Percentiles rank a stretch among this genome's conserved stretches.
Evolutionary conservation across 108 stramenopile species (phyloP).

Genomic region (Cyclotella choctawhatcheeana): DNA sequence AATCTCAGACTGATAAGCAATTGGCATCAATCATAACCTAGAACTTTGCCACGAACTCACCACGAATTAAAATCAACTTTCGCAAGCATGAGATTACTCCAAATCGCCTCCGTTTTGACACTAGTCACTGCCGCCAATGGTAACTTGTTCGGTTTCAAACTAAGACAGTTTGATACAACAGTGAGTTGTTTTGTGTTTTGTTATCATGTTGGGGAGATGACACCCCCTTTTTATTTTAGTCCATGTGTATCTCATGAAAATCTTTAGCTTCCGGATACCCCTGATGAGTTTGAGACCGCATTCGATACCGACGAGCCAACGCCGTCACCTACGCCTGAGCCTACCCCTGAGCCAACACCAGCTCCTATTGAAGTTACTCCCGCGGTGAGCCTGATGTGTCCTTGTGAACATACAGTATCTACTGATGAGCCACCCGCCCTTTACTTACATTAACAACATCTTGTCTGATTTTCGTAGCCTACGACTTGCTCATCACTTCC

Average conservation of each 20-base stretch:
- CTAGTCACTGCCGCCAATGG: too few species aligned
- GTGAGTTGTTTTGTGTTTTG: neutral
- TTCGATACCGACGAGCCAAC: too few species aligned
- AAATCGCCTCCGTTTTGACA: too few species aligned
- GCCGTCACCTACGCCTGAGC: neutral
- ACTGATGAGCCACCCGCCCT: neutral
- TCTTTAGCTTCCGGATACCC: too few species aligned
- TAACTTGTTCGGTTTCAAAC: neutral
- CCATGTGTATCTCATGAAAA: too few species aligned
- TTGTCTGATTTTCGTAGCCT: neutral
- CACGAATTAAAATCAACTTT: conserved; percentile 2
- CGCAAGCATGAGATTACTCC: neutral
- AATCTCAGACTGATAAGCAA: neutral
- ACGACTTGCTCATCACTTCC: neutral
- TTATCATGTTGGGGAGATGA: too few species aligned
- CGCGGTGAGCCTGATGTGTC: neutral
- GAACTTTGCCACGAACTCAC: neutral
- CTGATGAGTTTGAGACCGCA: too few species aligned
- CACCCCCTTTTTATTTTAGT: too few species aligned
- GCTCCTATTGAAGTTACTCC: neutral
- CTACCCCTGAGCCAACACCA: neutral
- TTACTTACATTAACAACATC: neutral
- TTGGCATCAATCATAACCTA: neutral
- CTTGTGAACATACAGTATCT: neutral
- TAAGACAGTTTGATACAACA: neutral